phyloP scores from a whole-genome alignment of 1,139 yeast species.

The Kodamaea derodonti region DNA sequence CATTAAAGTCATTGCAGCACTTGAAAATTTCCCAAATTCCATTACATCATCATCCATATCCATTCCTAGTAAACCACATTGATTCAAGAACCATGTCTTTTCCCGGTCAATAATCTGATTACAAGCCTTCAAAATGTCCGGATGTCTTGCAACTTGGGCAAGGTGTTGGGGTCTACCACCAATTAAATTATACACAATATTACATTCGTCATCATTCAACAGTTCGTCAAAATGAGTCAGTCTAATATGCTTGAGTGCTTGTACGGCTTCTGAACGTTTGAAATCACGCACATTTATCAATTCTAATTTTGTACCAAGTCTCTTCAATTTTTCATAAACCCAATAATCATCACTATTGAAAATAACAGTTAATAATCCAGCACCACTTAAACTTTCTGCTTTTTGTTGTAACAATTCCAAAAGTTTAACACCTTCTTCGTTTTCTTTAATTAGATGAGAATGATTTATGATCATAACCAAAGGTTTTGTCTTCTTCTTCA shows the following conservation, averaged over 20 bases:
- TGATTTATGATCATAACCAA: slow-evolving; percentile 68
- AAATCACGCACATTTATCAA: slow-evolving; percentile 70
- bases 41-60: slow-evolving; percentile 88
- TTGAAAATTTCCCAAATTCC: slow-evolving; percentile 77
- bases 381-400: slow-evolving; percentile 74
- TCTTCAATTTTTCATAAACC: slow-evolving; percentile 75
- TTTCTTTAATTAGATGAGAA: slow-evolving; percentile 70
- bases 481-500: slow-evolving; percentile 47
- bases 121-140: slow-evolving; percentile 59
- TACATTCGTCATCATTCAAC: slow-evolving; percentile 34
- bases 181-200: slow-evolving; percentile 60
- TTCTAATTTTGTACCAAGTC: slow-evolving; percentile 70
- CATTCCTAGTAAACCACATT: slow-evolving; percentile 73
- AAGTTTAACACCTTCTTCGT: slow-evolving; percentile 64
- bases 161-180: slow-evolving; percentile 88
- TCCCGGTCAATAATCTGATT: slow-evolving; percentile 73
- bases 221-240: slow-evolving; percentile 34
- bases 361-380: slow-evolving; percentile 70
- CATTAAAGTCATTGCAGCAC: slow-evolving; percentile 75
- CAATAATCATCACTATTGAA: slow-evolving; percentile 86
- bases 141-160: slow-evolving; percentile 67
- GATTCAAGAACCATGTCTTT: slow-evolving; percentile 81
- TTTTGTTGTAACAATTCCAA: slow-evolving; percentile 81
- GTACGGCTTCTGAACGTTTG: slow-evolving; percentile 50
- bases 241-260: slow-evolving; percentile 55